These are phyloP conservation scores for rapeseed (Brassica napus) DNA, from an alignment of 345 rosid genomes.

Conservation along the genomic window Da-Ae NC_063448.1:1367001-1367500, in stretches of 20 bases:
- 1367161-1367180: conserved; percentile 42
- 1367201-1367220: conserved; percentile 24
- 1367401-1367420: background rate
- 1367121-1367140: conserved; percentile 28
- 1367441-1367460: background rate
- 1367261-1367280: conserved; percentile 29
- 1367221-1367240: conserved; percentile 26
- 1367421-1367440: background rate
- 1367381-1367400: background rate
- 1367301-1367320: conserved; percentile 32
- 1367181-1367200: conserved; percentile 43
- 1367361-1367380: conserved; percentile 9
- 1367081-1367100: conserved; percentile 35
- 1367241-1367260: conserved; percentile 13
- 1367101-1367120: conserved; percentile 35
- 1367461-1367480: background rate
- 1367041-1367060: conserved; percentile 32
- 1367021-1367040: background rate
- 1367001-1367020: background rate
- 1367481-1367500: background rate
- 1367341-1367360: conserved; percentile 19
- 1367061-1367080: conserved; percentile 30
- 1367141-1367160: conserved; percentile 19
- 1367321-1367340: conserved; percentile 35
- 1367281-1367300: conserved; percentile 25